Percentiles rank a stretch among this genome's conserved stretches.
Evolutionary conservation across 345 rosid genomes (phyloP).

Genomic region (Populus alba): DNA sequence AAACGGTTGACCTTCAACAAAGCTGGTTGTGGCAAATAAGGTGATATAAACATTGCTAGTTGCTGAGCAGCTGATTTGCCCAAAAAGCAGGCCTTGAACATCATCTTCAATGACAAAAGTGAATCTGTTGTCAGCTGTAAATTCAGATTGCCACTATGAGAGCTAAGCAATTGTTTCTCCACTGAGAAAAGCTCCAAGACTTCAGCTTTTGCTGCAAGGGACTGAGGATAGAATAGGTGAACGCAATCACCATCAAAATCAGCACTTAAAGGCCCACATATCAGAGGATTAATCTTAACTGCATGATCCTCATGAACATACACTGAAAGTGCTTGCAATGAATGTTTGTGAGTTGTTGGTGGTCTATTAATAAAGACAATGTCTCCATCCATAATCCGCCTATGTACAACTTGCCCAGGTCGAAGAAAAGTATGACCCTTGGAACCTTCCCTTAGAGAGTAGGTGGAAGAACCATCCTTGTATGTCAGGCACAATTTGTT

Average conservation of each 20-base stretch:
- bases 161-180: constrained; percentile 90
- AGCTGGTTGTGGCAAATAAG: constrained; percentile 66
- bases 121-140: constrained; percentile 77
- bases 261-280: constrained; percentile 90
- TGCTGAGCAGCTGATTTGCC: constrained; percentile 59
- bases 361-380: constrained; percentile 89
- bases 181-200: constrained; percentile 87
- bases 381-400: constrained; percentile 91
- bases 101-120: constrained; percentile 58
- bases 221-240: constrained; percentile 90
- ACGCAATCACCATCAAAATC: constrained; percentile 98
- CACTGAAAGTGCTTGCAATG: constrained; percentile 84
- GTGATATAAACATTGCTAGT: constrained; percentile 66
- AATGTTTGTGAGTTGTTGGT: constrained; percentile 94
- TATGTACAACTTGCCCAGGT: constrained; percentile 82
- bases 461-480: constrained; percentile 67
- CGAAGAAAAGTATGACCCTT: constrained; percentile 78
- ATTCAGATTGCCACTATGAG: constrained; percentile 78
- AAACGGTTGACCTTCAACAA: constrained; percentile 41
- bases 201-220: constrained; percentile 89
- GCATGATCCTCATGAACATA: constrained; percentile 93
- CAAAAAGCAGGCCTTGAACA: constrained; percentile 53
- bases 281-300: constrained; percentile 88
- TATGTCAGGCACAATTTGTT: constrained; percentile 68
- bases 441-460: constrained; percentile 84